Evolutionary conservation across 257 asterid species (phyloP), one percentile per base, ranked within the genome.

Genomic region (Solanum corneliomulleri): DNA sequence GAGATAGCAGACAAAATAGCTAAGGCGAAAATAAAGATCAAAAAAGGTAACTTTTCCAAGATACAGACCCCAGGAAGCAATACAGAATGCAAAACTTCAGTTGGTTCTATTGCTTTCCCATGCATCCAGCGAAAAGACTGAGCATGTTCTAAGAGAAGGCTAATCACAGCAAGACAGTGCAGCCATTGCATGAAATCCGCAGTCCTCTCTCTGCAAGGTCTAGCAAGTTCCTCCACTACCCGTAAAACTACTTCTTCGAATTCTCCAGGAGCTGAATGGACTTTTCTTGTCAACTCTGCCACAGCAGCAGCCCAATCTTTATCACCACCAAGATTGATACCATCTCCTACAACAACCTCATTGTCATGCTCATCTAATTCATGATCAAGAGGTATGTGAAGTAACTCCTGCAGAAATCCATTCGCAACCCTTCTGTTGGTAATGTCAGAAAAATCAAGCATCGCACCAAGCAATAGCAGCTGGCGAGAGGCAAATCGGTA

Each of bases 231-330:
- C 86, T 92, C 98, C 47, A 95, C 90, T 85, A 94, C 95, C n/a
- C 87, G 84, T 75, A 95, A 92, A 62, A 95, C 92, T 90, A 94
- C 93, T 87, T 94, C 98, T 89, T 94, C 98, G 49, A 94, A 95
- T 91, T 97, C 99, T 85, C 99, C 98, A 10, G 89, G 77, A 60
- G 94, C 90, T 85, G 98, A 93, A 88, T 95, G 98, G 78, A 95
- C 97, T 91, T 93, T 92, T 89, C 91, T 95, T 75, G 96, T 92
- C 88, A 97, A 89, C 87, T 94, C 96, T 44, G 94, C 96, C 75
- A 94, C 96, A 27, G 98, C 97, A 89, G 93, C 91, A 88, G 99
- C 97, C 99, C 99, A 97, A 90, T 93, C 94, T 92, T 88, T 95
- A 90, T 97, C 98, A 84, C 99, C 99, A 82, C 99, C 99, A 83